Conservation (phyloP, 805 yeast species). For the Jamesozyma jinghongensis region DNA sequence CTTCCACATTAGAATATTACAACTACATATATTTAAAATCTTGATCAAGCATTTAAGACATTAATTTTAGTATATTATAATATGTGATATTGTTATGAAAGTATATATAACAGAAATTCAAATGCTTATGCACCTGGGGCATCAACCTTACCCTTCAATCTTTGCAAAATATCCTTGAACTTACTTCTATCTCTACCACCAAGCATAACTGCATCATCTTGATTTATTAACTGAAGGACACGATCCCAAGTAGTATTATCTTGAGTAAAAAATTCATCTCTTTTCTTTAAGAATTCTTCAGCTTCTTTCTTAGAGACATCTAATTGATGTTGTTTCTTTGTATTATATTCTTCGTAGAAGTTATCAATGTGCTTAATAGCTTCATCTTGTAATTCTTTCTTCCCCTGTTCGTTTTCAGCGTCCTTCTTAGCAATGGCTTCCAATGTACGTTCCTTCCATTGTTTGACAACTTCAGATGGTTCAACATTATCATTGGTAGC, state of each 20-base stretch:
- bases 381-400: conserved; percentile 56
- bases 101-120: no score
- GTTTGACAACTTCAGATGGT: conserved; percentile 37
- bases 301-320: conserved; percentile 60
- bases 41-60: no score
- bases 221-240: conserved; percentile 42
- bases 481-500: conserved; percentile 32
- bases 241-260: conserved; percentile 75
- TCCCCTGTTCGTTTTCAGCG: conserved; percentile 52
- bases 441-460: conserved; percentile 78
- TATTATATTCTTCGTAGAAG: conserved; percentile 83
- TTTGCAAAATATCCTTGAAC: conserved; percentile 54
- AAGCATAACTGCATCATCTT: conserved; percentile 36
- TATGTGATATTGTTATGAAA: no score
- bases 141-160: conserved; percentile 57
- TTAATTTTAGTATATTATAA: no score
- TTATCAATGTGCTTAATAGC: conserved; percentile 83
- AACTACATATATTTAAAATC: conserved; percentile 2
- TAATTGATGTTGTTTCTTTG: conserved; percentile 63
- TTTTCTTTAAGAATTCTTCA: conserved; percentile 57
- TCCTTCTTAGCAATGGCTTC: conserved; percentile 77
- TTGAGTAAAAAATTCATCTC: conserved; percentile 69
- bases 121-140: conserved; percentile 60
- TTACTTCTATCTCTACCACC: conserved; percentile 56
- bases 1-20: conserved; percentile 13